Evolutionary conservation across 495 filamentous ascomycete genomes (phyloP), one percentile per base, ranked within the genome.

Genomic region (Poronia punctata): DNA sequence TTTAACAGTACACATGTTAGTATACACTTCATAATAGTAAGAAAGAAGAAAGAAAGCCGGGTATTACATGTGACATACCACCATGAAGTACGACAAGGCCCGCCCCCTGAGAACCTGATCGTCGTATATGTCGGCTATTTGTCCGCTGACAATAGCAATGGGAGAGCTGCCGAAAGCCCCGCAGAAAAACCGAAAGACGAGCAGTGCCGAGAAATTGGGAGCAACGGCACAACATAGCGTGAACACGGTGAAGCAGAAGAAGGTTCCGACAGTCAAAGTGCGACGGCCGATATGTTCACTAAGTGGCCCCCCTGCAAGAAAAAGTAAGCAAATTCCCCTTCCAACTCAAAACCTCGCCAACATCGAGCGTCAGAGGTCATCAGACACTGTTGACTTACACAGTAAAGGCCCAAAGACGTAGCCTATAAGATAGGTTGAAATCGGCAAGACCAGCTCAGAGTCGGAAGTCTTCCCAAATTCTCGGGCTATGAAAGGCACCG

Each of bases 201-300:
- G 65, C 12, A 89, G 69, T 0, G 68, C 60, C 0, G 75, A 52
- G 74, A 80, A 89, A 29, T 71, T 81, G 0, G 82, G 83, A 7
- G 84, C 70, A 7, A 88, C 50, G 1, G 82, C 81, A 50, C 75
- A 84, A 8, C 70, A 81, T 44, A 92, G 60, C 0, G 82, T 85
- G 43, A 76, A 84, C 15, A 84, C 43, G 9, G 75, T 77, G 52
- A 83, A 88, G 11, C 75, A 39, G 25, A 68, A 49, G 44, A 88
- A 88, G 1, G 76, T 73, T 23, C 56, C 63, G 0, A 79, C 59
- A 44, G 82, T 79, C 25, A 84, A 70, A 6, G 62, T 57, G 50
- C 68, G 75, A n/a, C 85, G 69, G 11, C 84, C 84, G 48, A 81
- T 77, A 1, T 78, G 73, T 50, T 88, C 84, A 47, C 78, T 84